Evolutionary conservation across 148 eudicot genomes (phyloP), one percentile per base, ranked within the genome.

Genomic region (Amaranthus hypochondriacus): DNA sequence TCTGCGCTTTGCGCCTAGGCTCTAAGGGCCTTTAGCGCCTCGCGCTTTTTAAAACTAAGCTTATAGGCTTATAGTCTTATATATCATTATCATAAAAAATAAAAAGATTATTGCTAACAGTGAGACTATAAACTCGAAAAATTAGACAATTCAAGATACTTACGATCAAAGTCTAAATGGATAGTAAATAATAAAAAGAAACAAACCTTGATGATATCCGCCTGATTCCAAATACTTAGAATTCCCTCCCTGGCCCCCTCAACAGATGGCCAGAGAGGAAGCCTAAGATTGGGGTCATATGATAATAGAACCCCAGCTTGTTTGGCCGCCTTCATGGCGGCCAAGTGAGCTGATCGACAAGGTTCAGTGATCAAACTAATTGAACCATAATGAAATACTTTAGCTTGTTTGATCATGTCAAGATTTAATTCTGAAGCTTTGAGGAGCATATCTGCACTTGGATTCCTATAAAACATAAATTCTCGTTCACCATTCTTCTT

Each of bases 391-490:
- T 89, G 92, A 62, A 89, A 89, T 3, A 88, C 74, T 53, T 75
- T 81, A 4, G 87, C 85, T 57, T 85, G 56, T 72, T 78, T 83
- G 49, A 89, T 89, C n/a, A 89, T 73, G 4, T 76, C 82, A 28
- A 84, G 42, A 14, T 83, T 78, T 0, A 89, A 79, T 68, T 89
- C 92, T 0, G 79, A 69, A 5, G 79, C 81, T 28, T 72, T 75
- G 2, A 89, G 65, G 9, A 89, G 78, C 88, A 89, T 89, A 66
- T 89, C 92, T 0, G 92, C 92, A 62, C 92, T 89, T 21, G 92
- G 92, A 64, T 89, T 86, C 44, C 92, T 75, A 53, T 84, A 89
- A 55, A 89, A 89, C 92, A 89, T 86, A 59, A 89, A 89, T 66
- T 89, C 92, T 12, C 92, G 60, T 61, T 89, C 90, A 0, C 92